Conservation (phyloP, 345 rosid species). For the Anacardium occidentale region DNA sequence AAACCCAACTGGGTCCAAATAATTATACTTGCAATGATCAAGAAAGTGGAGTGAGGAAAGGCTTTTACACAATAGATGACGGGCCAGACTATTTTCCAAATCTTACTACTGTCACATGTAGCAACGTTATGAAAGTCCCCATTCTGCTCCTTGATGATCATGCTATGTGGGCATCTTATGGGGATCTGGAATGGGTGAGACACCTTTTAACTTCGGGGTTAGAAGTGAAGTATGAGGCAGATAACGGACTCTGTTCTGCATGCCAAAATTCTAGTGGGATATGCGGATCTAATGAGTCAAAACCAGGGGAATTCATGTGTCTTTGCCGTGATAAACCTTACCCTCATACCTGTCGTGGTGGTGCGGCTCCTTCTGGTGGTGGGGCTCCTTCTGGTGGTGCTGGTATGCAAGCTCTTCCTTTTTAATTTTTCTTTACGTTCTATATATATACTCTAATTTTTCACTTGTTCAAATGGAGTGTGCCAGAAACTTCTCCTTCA, state of each 20-base stretch:
- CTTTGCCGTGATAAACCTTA: constrained; percentile 27
- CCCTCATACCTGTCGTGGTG: constrained; percentile 4
- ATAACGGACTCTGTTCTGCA: neutral
- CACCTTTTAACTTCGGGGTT: constrained; percentile 30
- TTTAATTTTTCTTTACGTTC: no score
- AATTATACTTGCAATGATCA: neutral
- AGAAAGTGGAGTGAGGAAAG: accelerated
- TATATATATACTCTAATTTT: neutral
- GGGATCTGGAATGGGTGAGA: accelerated
- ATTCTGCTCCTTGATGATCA: neutral
- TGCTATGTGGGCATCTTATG: no score
- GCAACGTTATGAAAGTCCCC: constrained; percentile 14
- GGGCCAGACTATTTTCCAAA: neutral
- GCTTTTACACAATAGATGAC: neutral
- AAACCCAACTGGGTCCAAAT: neutral
- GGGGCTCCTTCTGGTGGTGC: no score
- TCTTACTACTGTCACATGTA: constrained; percentile 1
- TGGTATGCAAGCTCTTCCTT: no score
- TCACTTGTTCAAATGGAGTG: no score
- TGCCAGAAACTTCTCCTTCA: no score
- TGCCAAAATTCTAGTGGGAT: constrained; percentile 37
- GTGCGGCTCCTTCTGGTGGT: neutral
- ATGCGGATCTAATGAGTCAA: no score
- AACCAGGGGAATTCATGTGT: no score
- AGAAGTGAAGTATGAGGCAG: neutral